Percentiles rank a stretch among this genome's conserved stretches.
These are phyloP conservation scores for Aspergillus sp. DNA, from an alignment of 2,329 filamentous ascomycete genomes.

Conservation along the genomic window DNA sequence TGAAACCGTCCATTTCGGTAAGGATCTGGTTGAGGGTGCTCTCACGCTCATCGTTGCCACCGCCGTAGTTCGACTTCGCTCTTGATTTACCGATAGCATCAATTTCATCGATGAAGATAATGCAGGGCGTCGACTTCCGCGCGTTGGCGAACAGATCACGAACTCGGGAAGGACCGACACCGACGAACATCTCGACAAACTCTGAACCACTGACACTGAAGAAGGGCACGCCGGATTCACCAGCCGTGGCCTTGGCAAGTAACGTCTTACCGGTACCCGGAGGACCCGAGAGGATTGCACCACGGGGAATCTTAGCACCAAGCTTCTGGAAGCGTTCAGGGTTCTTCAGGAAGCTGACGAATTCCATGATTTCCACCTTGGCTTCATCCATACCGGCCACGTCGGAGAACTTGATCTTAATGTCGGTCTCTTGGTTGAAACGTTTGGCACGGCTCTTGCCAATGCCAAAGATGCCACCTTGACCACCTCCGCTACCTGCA, in stretches of 20 bases:
- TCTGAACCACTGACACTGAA: slow-evolving; percentile 98
- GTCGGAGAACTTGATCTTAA: slow-evolving; percentile 96
- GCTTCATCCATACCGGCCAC: slow-evolving; percentile 98
- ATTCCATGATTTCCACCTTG: slow-evolving; percentile 98
- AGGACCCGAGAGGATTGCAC: slow-evolving; percentile 94
- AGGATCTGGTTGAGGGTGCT: slow-evolving; percentile 97
- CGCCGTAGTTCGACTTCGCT: slow-evolving; percentile 77
- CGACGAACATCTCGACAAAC: slow-evolving; percentile 99
- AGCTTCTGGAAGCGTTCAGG: slow-evolving; percentile 90
- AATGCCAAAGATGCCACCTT: slow-evolving; percentile 88
- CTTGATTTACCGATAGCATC: slow-evolving; percentile 94
- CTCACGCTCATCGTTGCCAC: slow-evolving; percentile 96
- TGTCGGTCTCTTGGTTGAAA: slow-evolving; percentile 94
- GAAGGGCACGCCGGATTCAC: slow-evolving; percentile 95
- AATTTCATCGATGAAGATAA: slow-evolving; percentile 99
- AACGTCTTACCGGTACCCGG: slow-evolving; percentile 98
- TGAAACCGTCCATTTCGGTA: slow-evolving; percentile 99
- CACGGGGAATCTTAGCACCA: slow-evolving; percentile 95
- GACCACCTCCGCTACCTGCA: slow-evolving; percentile 66
- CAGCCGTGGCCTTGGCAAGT: slow-evolving; percentile 93
- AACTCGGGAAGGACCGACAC: slow-evolving; percentile 93
- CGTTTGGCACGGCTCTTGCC: slow-evolving; percentile 93
- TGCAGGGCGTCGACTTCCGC: slow-evolving; percentile 93
- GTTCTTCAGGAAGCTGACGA: slow-evolving; percentile 94
- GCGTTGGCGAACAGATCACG: slow-evolving; percentile 93